Evolutionary conservation across 140 eudicot genomes (phyloP), one percentile per base, ranked within the genome.

Genomic region (Ambrosia hybrid): DNA sequence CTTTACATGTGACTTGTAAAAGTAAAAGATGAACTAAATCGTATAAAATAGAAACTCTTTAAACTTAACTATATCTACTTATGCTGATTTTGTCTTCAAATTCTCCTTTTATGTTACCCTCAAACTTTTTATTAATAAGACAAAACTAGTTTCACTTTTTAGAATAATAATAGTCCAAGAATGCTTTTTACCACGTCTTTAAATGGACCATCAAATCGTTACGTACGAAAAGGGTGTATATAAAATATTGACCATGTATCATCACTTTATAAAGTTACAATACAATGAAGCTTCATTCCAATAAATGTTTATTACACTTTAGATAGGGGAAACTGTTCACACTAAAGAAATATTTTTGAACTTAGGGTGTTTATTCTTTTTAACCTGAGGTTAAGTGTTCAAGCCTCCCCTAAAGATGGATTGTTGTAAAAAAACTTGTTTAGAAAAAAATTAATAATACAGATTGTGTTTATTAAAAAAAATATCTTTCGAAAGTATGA

Each of bases 191-290:
- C 72, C 76, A 70, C 72, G 52, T 62, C 67, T 71, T 60, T 30
- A 51, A 15, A 48, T 59, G 81, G 71, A 70, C 81, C 70, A 77
- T 70, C 81, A 70, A 51, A 71, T 77, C 81, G 66, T 70, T 77
- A 36, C 60, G 70, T 77, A 36, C 60, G 70, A 36, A 76, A 76
- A 76, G 80, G 59, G 59, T 33, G 74, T 71, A 70, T 39, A 70
- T 52, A 70, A 6, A 61, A 61, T 70, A 77, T 74, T 17, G 9
- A 63, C 64, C 65, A 74, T 64, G 58, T 36, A 60, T 58, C 65
- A 49, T 59, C 64, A 76, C 80, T 76, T 76, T 58, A 48, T 11
- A 48, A 75, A 76, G 52, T 49, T 57, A 12, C 57, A 48, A 53
- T 11, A 51, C 43, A 51, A 17, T 52, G 43, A 34, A 34, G 34